Evolutionary conservation across 192 early-diverging fungal genomes (phyloP).

Genomic region (Linnemannia elongata): DNA sequence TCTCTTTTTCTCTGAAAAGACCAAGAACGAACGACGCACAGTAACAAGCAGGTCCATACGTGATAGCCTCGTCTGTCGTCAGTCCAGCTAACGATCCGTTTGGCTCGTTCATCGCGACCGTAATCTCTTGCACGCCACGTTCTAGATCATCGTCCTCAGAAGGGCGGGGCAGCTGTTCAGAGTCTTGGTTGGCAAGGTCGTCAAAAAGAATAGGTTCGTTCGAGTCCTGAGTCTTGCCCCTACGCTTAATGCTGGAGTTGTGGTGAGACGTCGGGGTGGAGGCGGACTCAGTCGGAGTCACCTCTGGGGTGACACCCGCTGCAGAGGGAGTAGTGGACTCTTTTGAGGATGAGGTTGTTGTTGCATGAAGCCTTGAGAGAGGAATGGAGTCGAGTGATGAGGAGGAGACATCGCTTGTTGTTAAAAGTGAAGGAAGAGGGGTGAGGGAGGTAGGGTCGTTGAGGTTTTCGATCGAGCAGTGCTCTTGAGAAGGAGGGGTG

Average conservation of each 20-base stretch:
- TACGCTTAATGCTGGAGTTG: constrained; percentile 2
- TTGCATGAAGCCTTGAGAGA: not conserved
- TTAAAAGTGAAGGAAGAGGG: not conserved
- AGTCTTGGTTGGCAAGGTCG: not conserved
- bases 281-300: not conserved
- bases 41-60: constrained; percentile 20
- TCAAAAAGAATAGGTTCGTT: constrained; percentile 37
- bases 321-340: not conserved
- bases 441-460: constrained; percentile 4
- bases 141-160: constrained; percentile 53
- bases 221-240: constrained; percentile 25
- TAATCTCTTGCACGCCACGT: constrained; percentile 34
- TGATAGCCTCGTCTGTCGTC: constrained; percentile 46
- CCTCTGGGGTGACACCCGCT: not conserved
- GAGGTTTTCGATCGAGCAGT: not conserved
- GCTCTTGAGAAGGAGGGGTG: not conserved
- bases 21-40: not conserved
- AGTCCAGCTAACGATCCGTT: constrained; percentile 42
- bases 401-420: not conserved
- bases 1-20: constrained; percentile 6
- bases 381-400: constrained; percentile 13
- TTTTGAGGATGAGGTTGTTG: constrained; percentile 15
- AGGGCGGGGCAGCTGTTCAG: constrained; percentile 7
- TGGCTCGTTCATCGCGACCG: constrained; percentile 36
- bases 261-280: not conserved